Conservation (phyloP, 768 basidiomycete species). For the Pleurotus eryngii region DNA sequence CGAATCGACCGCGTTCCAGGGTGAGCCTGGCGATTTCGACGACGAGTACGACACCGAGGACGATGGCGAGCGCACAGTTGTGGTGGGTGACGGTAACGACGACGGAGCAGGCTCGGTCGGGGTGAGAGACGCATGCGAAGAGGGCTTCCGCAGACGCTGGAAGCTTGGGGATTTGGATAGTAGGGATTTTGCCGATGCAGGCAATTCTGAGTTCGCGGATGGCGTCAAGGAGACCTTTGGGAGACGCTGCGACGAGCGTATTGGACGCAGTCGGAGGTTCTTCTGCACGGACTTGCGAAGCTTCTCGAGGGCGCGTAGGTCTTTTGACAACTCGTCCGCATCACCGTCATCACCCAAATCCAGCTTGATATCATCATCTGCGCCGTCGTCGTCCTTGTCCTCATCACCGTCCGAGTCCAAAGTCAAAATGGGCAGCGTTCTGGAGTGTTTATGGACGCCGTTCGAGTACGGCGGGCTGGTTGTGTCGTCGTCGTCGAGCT, state of each 20-base stretch:
- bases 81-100: slow-evolving; percentile 14
- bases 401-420: background rate
- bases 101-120: slow-evolving; percentile 1
- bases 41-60: slow-evolving; percentile 12
- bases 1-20: slow-evolving; percentile 24
- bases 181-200: too few relatives aligned
- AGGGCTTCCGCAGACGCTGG: too few relatives aligned
- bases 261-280: slow-evolving; percentile 77
- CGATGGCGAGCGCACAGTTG: background rate
- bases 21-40: slow-evolving; percentile 12
- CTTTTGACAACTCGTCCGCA: slow-evolving; percentile 64
- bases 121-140: background rate
- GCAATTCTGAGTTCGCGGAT: too few relatives aligned
- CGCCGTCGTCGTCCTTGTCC: background rate
- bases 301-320: slow-evolving; percentile 63
- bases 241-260: slow-evolving; percentile 55
- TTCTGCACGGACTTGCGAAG: slow-evolving; percentile 70
- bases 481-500: background rate
- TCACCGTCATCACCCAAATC: slow-evolving; percentile 30
- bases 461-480: background rate
- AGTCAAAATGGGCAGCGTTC: background rate
- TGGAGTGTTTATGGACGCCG: background rate
- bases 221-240: slow-evolving; percentile 38
- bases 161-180: slow-evolving; percentile 17
- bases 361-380: background rate